Percentiles rank a stretch among this genome's conserved stretches.
Conservation (phyloP, 208 protist genomes). For the Dictyostelium gargantuum region DNA sequence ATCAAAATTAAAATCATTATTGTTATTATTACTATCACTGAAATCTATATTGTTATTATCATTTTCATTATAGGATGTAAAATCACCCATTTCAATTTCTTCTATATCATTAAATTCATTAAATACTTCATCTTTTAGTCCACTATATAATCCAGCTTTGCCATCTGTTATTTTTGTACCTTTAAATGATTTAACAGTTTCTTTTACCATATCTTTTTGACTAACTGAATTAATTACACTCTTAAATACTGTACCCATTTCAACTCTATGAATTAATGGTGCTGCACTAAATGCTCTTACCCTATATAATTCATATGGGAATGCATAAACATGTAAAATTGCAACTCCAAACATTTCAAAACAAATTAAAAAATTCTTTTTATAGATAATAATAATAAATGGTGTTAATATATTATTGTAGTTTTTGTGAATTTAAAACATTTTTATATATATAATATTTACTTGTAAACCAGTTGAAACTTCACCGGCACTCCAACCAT, state of each 20-base stretch:
- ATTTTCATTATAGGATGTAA: slow-evolving; percentile 1
- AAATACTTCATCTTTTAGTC: slow-evolving; percentile 27
- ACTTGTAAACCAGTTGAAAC: slow-evolving; percentile 54
- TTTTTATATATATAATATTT: not conserved
- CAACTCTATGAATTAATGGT: slow-evolving; percentile 51
- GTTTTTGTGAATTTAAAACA: too few relatives aligned
- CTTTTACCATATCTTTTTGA: slow-evolving; percentile 58
- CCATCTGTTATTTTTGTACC: slow-evolving; percentile 51
- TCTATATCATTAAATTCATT: not conserved
- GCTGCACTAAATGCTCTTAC: slow-evolving; percentile 58
- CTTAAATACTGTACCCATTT: slow-evolving; percentile 62
- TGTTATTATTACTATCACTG: not conserved
- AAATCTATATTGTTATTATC: not conserved
- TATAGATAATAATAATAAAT: too few relatives aligned
- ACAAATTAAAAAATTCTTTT: slow-evolving; percentile 50
- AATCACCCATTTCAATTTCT: slow-evolving; percentile 55
- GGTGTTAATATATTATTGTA: too few relatives aligned
- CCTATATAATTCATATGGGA: slow-evolving; percentile 64
- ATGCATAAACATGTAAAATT: slow-evolving; percentile 58
- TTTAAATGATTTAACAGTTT: slow-evolving; percentile 19
- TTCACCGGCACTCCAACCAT: slow-evolving; percentile 36
- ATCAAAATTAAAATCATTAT: not conserved
- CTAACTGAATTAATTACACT: slow-evolving; percentile 29
- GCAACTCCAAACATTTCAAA: slow-evolving; percentile 68
- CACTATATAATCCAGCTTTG: not conserved